These are phyloP conservation scores for Oemleria cerasiformis DNA, from an alignment of 306 rosid genomes.

Conservation along the genomic window DNA sequence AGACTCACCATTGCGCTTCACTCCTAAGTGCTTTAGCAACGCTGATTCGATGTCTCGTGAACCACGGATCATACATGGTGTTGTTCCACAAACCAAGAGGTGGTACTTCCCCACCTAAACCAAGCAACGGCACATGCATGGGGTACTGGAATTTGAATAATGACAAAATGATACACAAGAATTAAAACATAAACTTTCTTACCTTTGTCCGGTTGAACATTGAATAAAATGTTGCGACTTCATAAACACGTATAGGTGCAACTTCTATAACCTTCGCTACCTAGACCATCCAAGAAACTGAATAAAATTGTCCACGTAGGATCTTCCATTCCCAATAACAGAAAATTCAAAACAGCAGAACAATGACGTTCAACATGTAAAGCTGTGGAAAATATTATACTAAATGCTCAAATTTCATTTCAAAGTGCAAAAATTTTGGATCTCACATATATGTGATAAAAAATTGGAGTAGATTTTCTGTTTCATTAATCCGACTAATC, in stretches of 20 bases:
- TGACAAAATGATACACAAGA: not conserved
- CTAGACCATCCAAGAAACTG: slow-evolving; percentile 49
- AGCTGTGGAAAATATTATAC: not conserved
- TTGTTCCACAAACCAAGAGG: slow-evolving; percentile 94
- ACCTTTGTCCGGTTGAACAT: slow-evolving; percentile 96
- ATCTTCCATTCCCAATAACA: slow-evolving; percentile 11
- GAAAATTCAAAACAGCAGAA: not conserved
- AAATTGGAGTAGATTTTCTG: not conserved
- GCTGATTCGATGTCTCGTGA: slow-evolving; percentile 90
- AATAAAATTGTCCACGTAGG: slow-evolving; percentile 10
- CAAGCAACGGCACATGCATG: slow-evolving; percentile 28
- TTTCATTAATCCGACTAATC: not conserved
- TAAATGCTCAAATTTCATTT: not conserved
- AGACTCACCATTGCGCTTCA: slow-evolving; percentile 84
- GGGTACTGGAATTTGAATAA: slow-evolving; percentile 27
- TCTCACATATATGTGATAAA: not conserved
- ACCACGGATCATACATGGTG: slow-evolving; percentile 99
- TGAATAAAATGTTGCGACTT: slow-evolving; percentile 97
- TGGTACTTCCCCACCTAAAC: slow-evolving; percentile 90
- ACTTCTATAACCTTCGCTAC: slow-evolving; percentile 89
- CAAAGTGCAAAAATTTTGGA: not conserved
- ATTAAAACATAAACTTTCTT: slow-evolving; percentile 21
- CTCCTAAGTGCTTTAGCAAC: slow-evolving; percentile 87
- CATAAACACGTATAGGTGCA: slow-evolving; percentile 91
- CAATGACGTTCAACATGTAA: not conserved